A percentile compares a stretch with the other conserved stretches of the same genome.
phyloP scores from a whole-genome alignment of 2,329 filamentous ascomycete species.

The Fusarium sulawesiense region DNA sequence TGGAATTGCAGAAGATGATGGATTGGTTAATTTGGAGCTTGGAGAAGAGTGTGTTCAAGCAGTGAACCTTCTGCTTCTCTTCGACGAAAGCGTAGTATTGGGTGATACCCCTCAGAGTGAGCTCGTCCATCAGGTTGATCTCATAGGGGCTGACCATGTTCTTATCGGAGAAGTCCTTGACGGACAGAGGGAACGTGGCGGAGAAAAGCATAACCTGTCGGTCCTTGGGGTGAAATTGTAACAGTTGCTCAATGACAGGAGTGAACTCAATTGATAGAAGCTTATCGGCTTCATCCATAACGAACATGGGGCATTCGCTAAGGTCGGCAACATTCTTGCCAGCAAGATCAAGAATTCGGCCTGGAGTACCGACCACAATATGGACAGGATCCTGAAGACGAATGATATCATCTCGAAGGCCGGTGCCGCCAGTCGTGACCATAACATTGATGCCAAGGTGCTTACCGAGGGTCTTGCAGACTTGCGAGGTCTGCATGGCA shows the following conservation, averaged over 20 bases:
- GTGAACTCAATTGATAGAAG: constrained; percentile 97
- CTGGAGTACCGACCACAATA: constrained; percentile 96
- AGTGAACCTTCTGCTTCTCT: constrained; percentile 99
- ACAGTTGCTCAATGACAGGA: constrained; percentile 93
- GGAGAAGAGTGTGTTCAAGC: constrained; percentile 97
- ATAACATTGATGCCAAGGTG: constrained; percentile 98
- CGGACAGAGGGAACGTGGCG: constrained; percentile 95
- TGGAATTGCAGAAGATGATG: constrained; percentile 99
- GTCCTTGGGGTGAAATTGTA: constrained; percentile 96
- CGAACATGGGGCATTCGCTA: constrained; percentile 95
- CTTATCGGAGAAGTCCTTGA: constrained; percentile 98
- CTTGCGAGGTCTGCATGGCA: constrained; percentile 97
- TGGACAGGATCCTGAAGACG: constrained; percentile 94
- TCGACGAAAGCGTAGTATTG: constrained; percentile 99
- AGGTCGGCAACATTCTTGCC: constrained; percentile 97
- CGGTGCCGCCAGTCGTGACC: constrained; percentile 98
- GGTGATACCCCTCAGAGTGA: constrained; percentile 96
- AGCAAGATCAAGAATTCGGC: constrained; percentile 93
- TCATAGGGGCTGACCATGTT: constrained; percentile 97
- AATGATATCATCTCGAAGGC: constrained; percentile 95
- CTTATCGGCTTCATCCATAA: constrained; percentile 99
- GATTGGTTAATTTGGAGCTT: constrained; percentile 99
- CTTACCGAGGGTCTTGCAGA: constrained; percentile 98
- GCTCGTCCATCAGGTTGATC: constrained; percentile 99
- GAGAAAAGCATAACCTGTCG: constrained; percentile 99